A percentile compares a stretch with the other conserved stretches of the same genome.
These are phyloP conservation scores for Fusarium begoniae DNA, from an alignment of 2,329 filamentous ascomycete species.

Conservation along the genomic window DNA sequence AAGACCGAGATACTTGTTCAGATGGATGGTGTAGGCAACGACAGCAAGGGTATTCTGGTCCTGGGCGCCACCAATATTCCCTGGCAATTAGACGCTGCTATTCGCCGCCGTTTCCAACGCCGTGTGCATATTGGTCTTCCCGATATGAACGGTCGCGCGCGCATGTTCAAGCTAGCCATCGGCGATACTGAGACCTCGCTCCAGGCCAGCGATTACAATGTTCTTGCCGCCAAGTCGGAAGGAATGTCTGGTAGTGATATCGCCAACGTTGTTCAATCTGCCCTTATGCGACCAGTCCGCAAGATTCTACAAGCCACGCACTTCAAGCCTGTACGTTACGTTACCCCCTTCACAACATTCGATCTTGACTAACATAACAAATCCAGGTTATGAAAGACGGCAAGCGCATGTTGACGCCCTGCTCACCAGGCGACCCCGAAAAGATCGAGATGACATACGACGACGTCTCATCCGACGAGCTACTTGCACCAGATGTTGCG, in stretches of 20 bases:
- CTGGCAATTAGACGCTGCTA: constrained; percentile 97
- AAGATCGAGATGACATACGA: constrained; percentile 96
- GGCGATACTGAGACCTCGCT: constrained; percentile 91
- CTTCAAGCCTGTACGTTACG: constrained; percentile 82
- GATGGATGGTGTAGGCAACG: constrained; percentile 98
- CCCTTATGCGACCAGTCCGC: constrained; percentile 95
- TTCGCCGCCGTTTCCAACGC: constrained; percentile 93
- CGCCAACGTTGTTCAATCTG: constrained; percentile 92
- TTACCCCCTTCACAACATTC: neutral
- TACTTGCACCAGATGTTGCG: constrained; percentile 85
- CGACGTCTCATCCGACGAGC: constrained; percentile 81
- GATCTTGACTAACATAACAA: constrained; percentile 13
- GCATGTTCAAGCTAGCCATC: constrained; percentile 95
- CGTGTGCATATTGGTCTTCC: constrained; percentile 95
- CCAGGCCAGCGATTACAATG: constrained; percentile 78
- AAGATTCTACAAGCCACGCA: constrained; percentile 98
- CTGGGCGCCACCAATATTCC: constrained; percentile 98
- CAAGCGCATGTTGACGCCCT: constrained; percentile 79
- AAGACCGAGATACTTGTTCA: constrained; percentile 98
- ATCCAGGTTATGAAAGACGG: constrained; percentile 75
- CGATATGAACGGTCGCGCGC: constrained; percentile 85
- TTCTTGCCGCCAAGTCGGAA: constrained; percentile 83
- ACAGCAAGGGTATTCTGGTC: constrained; percentile 92
- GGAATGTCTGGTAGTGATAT: constrained; percentile 98
- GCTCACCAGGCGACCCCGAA: constrained; percentile 87